These are phyloP conservation scores for Myriosclerotinia curreyana DNA, from an alignment of 2,329 filamentous ascomycete genomes.

Conservation along the genomic window DNA sequence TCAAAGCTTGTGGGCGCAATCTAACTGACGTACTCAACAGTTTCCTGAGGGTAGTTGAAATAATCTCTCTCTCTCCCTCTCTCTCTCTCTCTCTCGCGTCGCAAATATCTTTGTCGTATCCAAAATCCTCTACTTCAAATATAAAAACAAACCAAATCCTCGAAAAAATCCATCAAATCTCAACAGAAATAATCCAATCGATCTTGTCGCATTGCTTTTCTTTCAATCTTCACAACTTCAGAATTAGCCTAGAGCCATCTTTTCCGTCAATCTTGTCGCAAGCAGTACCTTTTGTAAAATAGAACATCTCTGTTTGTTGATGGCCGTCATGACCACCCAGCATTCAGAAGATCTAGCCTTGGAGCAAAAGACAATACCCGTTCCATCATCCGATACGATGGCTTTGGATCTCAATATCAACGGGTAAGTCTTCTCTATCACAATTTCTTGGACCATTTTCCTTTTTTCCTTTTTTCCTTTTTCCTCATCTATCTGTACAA, in stretches of 20 bases:
- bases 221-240: not conserved
- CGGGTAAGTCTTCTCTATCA: conserved; percentile 51
- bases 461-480: conserved; percentile 18
- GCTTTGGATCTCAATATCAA: conserved; percentile 53
- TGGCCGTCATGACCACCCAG: conserved; percentile 53
- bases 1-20: not conserved
- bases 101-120: not conserved
- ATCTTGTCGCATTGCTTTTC: conserved; percentile 16
- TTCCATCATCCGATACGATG: conserved; percentile 49
- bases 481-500: conserved; percentile 31
- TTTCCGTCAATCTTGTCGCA: conserved; percentile 15
- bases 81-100: conserved; percentile 7
- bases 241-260: not conserved
- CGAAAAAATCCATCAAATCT: not conserved
- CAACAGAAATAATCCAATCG: not conserved
- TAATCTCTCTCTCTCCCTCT: not conserved
- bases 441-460: conserved; percentile 33
- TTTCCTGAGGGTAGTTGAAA: not conserved
- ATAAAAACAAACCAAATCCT: not conserved
- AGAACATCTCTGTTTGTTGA: conserved; percentile 41
- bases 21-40: conserved; percentile 1
- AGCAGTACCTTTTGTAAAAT: conserved; percentile 24
- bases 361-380: conserved; percentile 52
- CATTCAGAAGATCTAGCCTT: conserved; percentile 40
- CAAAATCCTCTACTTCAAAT: not conserved